Evolutionary conservation across 148 eudicot genomes (phyloP).

Genomic region (Polygonum aviculare): DNA sequence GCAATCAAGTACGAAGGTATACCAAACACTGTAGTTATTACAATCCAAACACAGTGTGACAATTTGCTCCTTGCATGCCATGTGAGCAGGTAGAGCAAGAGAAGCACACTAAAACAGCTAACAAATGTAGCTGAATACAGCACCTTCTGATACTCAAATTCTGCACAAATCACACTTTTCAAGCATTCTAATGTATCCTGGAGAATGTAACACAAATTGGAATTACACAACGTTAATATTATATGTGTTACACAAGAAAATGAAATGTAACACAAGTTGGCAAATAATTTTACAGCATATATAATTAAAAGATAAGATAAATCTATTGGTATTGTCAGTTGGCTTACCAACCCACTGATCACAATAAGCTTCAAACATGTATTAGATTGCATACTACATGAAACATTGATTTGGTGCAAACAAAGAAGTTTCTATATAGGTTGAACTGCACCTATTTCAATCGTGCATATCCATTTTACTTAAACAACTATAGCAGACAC

Average conservation of each 20-base stretch:
- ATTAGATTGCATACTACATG: not conserved
- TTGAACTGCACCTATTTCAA: not conserved
- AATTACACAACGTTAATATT: not conserved
- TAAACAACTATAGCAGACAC: not conserved
- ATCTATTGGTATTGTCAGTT: not conserved
- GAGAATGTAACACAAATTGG: not conserved
- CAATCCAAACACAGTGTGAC: conserved; percentile 11
- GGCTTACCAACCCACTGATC: not conserved
- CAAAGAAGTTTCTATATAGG: not conserved
- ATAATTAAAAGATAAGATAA: not conserved
- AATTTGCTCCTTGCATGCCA: conserved; percentile 18
- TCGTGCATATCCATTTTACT: not conserved
- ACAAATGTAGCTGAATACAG: conserved; percentile 57
- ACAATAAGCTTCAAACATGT: not conserved
- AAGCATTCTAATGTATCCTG: not conserved
- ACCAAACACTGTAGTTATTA: conserved; percentile 23
- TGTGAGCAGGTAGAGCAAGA: conserved; percentile 31
- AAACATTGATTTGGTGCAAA: not conserved
- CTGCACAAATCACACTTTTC: conserved; percentile 27
- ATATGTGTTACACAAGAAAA: not conserved
- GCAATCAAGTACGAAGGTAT: conserved; percentile 27
- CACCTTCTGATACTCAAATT: conserved; percentile 44
- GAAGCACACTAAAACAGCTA: conserved; percentile 59
- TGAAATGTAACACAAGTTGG: not conserved
- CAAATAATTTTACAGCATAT: not conserved